These are phyloP conservation scores for Sodiomyces alkalinus DNA, from an alignment of 2,329 filamentous ascomycete genomes.

Conservation along the genomic window DNA sequence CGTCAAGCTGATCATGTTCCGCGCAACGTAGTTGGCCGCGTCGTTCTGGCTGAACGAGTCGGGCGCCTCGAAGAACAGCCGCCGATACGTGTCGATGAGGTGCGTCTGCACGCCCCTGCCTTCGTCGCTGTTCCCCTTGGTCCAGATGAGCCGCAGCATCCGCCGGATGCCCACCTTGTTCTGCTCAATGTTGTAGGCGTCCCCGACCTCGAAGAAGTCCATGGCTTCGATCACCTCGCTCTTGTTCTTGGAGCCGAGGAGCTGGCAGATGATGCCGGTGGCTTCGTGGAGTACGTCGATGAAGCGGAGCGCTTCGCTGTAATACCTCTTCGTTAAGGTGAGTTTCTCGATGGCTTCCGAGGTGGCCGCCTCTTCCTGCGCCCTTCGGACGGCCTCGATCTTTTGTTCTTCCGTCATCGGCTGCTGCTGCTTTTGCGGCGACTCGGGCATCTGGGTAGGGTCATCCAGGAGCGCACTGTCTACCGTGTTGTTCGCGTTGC, in stretches of 20 bases:
- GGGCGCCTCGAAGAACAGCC: conserved; percentile 90
- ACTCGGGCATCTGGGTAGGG: conserved; percentile 59
- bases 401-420: conserved; percentile 70
- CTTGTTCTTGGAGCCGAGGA: conserved; percentile 91
- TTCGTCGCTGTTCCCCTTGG: conserved; percentile 97
- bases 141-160: conserved; percentile 97
- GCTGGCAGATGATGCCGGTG: conserved; percentile 66
- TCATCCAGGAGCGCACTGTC: conserved; percentile 75
- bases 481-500: conserved; percentile 50
- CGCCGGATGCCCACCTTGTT: conserved; percentile 83
- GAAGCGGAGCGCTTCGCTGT: conserved; percentile 83
- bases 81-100: conserved; percentile 90
- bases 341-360: conserved; percentile 79
- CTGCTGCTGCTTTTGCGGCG: conserved; percentile 46
- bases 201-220: conserved; percentile 91
- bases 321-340: conserved; percentile 78
- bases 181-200: conserved; percentile 91
- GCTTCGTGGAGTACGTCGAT: conserved; percentile 81
- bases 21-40: conserved; percentile 84
- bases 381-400: conserved; percentile 57
- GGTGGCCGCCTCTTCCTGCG: conserved; percentile 74
- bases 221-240: conserved; percentile 98
- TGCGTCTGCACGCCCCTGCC: conserved; percentile 96
- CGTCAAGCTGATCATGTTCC: conserved; percentile 98
- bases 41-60: conserved; percentile 79